Base-by-base conservation (phyloP, 1,139 yeast genomes). In the Yamadazyma atmosphaerica region DNA sequence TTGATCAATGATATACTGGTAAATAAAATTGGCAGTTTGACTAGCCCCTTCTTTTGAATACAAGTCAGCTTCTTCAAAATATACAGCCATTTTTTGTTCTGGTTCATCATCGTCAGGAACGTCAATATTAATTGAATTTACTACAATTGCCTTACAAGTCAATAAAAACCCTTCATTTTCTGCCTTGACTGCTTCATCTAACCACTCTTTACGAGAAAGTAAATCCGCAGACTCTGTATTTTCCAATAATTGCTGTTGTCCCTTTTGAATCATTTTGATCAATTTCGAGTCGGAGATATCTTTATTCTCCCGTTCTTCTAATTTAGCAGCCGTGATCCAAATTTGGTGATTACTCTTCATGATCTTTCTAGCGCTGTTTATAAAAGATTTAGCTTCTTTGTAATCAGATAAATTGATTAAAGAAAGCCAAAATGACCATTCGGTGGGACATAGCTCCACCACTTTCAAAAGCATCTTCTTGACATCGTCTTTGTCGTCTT, bases 291-390 rank as follows among this genome's bases (percentile, higher is more conserved):
- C 64, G 2, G 70, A 60, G 0, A 60, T 52, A 0, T 42, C 38
- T 1, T 57, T 55, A 28, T 60, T 54, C 30, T 65, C 70, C 37
- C 74, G 67, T 52, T 87, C 95, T 58, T 88, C 95, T 12, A 88
- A 56, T 43, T 81, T 76, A 1, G 81, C 74, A 1, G 89, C 90
- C 0, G 83, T 70, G 1, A 87, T 61, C 94, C 95, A 87, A 1
- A 88, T 71, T 19, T 72, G 69, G 33, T 71, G 61, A n/a, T 79
- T 73, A 4, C 70, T 63, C 4, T 75, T 70, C 15, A 84, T 56
- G 0, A 61, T 58, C 44, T 77, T 78, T 43, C 87, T 65, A 0
- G 95, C 95, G 26, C 56, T 62, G 46, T 81, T 79, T 26, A 88
- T 61, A 0, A 79, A 61, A 13, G 61, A 54, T 45, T 77, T 77